Base-by-base conservation (phyloP, 2,329 filamentous ascomycete genomes). In the Diplodia corticola region DNA sequence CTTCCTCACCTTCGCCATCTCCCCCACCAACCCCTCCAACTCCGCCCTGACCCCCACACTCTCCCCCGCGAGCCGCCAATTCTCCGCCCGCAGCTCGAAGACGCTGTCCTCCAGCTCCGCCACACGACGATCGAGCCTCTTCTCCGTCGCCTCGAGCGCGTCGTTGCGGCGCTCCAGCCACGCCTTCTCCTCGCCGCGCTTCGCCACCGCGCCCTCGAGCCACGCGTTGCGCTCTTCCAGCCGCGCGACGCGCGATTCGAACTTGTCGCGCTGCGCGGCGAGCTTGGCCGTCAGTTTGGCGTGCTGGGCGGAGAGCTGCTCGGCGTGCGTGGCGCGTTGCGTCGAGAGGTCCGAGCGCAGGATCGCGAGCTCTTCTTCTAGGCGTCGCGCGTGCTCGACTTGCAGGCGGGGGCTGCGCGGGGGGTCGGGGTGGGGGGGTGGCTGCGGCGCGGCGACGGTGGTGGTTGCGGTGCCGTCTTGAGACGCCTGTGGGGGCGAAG, bases 321-420 rank as follows among this genome's bases (percentile, higher is more conserved):
- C 20, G 5, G 55, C 50, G 37, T 64, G 37, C 2, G n/a, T 15
- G 13, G 24, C 17, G 5, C 50, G 50, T 22, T 54, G 35, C 7
- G 28, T n/a, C 2, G 63, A 35, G 0, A 64, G 35, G n/a, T 64
- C 63, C 2, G 35, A 37, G 26, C 63, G 63, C 24, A 55, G 35
- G 26, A 64, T 54, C 7, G 50, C 63, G 9, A 64, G n/a, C 4
- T 57, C 46, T 37, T 65, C 64, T n/a, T 65, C 64, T 9, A 65
- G 64, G 1, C 33, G 53, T 6, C 54, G 64, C 22, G 64, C 46
- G 54, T 65, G 54, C 44, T 57, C 54, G 44, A 65, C 46, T 20
- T 60, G 64, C 12, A 65, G 64, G 20, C 64, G 64, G 20, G 64
- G 64, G 40, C 53, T 59, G 40, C 30, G 30, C 17, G 64, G 64